These are phyloP conservation scores for Dioscorea alata DNA, from an alignment of 106 monocot genomes.

Conservation along the genomic window DNA sequence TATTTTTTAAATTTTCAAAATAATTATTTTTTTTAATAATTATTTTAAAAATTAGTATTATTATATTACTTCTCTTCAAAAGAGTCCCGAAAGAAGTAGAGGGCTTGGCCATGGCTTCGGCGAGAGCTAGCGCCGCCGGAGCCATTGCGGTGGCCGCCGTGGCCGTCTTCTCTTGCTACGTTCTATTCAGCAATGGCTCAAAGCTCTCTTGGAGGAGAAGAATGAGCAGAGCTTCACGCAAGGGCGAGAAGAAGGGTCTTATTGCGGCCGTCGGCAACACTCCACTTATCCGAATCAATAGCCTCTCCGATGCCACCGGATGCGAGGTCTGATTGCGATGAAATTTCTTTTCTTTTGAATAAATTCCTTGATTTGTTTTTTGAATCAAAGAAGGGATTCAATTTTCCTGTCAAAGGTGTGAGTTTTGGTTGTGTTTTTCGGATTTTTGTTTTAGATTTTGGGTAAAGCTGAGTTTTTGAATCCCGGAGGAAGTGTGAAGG, in stretches of 20 bases:
- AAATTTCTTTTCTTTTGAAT: too few species aligned
- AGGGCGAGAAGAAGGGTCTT: slow-evolving; percentile 34
- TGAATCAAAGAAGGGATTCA: too few species aligned
- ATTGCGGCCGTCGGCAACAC: slow-evolving; percentile 76
- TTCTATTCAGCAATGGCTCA: slow-evolving; percentile 11
- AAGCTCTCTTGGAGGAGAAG: slow-evolving; percentile 2
- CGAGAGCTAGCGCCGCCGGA: slow-evolving; percentile 33
- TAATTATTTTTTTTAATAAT: too few species aligned
- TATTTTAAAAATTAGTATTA: too few species aligned
- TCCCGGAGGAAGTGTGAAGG: slow-evolving; percentile 94
- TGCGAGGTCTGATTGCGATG: slow-evolving; percentile 72
- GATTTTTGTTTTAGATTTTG: slow-evolving; percentile 51
- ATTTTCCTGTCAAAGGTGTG: too few species aligned
- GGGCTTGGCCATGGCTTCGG: slow-evolving; percentile 30
- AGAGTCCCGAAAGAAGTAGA: neutral
- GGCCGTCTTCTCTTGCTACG: slow-evolving; percentile 38
- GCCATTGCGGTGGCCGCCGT: slow-evolving; percentile 39
- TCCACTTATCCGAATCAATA: slow-evolving; percentile 86
- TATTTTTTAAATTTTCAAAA: too few species aligned
- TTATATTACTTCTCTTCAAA: too few species aligned
- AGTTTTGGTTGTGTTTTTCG: neutral
- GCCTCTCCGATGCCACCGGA: slow-evolving; percentile 86
- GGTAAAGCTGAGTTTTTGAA: slow-evolving; percentile 98
- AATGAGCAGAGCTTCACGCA: neutral
- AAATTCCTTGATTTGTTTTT: too few species aligned